A percentile compares a stretch with the other conserved stretches of the same genome.
Evolutionary conservation across 2,329 filamentous ascomycete species (phyloP).

Genomic region (Chalaropsis ovoidea): DNA sequence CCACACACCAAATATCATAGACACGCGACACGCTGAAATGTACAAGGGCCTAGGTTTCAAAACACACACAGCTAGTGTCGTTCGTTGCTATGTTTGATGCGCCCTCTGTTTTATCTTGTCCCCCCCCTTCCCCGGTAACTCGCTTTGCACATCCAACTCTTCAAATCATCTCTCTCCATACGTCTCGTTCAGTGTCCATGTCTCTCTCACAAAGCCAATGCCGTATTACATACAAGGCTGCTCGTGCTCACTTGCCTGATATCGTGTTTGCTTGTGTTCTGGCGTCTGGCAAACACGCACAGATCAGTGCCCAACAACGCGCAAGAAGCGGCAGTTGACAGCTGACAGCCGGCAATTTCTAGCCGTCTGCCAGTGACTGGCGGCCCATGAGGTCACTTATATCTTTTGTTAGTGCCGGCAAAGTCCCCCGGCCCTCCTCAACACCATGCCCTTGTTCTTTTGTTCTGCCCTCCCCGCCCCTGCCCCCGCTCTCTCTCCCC

Average conservation of each 20-base stretch:
- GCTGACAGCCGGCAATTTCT: not conserved
- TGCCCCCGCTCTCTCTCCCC: not conserved
- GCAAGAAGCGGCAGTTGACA: not conserved
- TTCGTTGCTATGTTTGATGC: slow-evolving; percentile 7
- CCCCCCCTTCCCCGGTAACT: not conserved
- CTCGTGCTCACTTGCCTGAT: not conserved
- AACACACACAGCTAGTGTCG: not conserved
- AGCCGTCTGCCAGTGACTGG: not conserved
- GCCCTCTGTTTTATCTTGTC: not conserved
- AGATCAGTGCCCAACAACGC: not conserved
- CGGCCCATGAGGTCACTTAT: not conserved
- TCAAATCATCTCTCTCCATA: not conserved
- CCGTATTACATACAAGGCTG: no score
- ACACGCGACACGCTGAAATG: slow-evolving; percentile 1
- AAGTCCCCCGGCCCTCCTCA: not conserved
- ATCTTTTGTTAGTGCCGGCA: not conserved
- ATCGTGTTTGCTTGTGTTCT: not conserved
- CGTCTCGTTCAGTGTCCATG: not conserved
- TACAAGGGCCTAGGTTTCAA: not conserved
- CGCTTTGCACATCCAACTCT: not conserved
- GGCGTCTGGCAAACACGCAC: not conserved
- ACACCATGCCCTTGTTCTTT: slow-evolving; percentile 4
- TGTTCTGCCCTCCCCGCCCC: not conserved
- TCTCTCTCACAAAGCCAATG: no score
- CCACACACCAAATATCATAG: not conserved